phyloP scores from a whole-genome alignment of 2,329 filamentous ascomycete genomes.

The Thielaviopsis ethacetica region DNA sequence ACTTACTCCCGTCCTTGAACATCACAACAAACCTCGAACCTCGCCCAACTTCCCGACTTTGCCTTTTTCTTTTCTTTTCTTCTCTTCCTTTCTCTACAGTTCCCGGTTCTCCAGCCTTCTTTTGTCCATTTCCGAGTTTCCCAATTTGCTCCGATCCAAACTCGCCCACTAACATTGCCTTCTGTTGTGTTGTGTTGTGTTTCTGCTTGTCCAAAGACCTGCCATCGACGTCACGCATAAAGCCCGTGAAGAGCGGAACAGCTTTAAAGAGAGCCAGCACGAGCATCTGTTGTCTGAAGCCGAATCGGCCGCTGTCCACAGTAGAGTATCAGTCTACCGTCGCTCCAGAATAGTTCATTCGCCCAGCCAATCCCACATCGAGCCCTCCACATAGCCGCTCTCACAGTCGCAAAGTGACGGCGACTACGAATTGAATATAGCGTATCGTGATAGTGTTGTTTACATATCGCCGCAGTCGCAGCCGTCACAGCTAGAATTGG shows the following conservation, averaged over 20 bases:
- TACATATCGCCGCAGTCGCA: neutral
- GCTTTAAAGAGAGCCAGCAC: neutral
- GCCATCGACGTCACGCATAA: neutral
- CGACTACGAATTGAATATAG: neutral
- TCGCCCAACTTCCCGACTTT: too few relatives aligned
- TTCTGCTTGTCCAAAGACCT: neutral
- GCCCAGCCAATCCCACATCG: neutral
- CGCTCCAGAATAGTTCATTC: neutral
- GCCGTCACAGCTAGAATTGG: neutral
- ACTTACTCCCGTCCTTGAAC: too few relatives aligned
- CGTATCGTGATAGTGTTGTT: neutral
- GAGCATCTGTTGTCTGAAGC: neutral
- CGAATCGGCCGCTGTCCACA: neutral
- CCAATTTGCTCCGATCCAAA: neutral
- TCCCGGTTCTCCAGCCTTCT: too few relatives aligned
- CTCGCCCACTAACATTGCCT: neutral
- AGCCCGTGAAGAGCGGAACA: neutral
- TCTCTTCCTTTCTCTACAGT: neutral
- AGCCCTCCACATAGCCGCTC: neutral
- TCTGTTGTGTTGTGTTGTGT: too few relatives aligned
- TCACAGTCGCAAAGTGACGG: too few relatives aligned
- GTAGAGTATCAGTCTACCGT: neutral
- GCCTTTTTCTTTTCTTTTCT: neutral
- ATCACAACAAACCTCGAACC: too few relatives aligned
- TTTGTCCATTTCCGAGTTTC: neutral